Conservation (phyloP, 257 asterid genomes). For the Przewalskia tangutica region DNA sequence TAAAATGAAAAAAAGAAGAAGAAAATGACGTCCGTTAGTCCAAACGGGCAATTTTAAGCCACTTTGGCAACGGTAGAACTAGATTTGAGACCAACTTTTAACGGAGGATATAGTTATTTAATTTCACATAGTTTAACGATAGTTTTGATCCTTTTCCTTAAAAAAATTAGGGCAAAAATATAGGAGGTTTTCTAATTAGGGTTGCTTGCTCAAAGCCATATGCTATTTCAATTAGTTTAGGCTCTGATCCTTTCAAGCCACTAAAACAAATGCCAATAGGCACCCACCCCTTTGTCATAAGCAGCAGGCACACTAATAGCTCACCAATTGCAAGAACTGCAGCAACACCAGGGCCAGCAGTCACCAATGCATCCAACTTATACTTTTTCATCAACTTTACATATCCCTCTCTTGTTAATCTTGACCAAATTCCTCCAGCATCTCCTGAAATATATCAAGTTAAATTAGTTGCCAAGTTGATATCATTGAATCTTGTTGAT, state of each 20-base stretch:
- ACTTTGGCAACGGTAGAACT: too few relatives aligned
- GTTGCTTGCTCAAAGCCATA: conserved; percentile 53
- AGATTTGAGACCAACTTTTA: too few relatives aligned
- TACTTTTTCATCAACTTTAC: conserved; percentile 22
- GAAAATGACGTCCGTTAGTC: too few relatives aligned
- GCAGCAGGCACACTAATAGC: conserved; percentile 45
- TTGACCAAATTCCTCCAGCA: conserved; percentile 19
- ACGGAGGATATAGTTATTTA: background rate
- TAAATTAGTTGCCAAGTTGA: background rate
- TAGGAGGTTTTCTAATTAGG: conserved; percentile 42
- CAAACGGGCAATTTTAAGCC: too few relatives aligned
- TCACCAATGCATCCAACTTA: conserved; percentile 33
- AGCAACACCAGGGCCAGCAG: background rate
- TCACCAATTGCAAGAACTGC: conserved; percentile 28
- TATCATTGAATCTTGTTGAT: background rate
- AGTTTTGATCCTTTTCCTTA: too few relatives aligned
- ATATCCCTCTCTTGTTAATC: conserved; percentile 16
- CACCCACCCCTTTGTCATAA: conserved; percentile 16
- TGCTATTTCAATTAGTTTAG: conserved; percentile 42
- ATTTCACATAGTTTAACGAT: too few relatives aligned
- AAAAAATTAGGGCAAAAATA: conserved; percentile 10
- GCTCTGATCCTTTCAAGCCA: conserved; percentile 44
- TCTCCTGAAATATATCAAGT: conserved; percentile 21
- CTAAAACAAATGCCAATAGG: conserved; percentile 45
- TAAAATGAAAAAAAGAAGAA: too few relatives aligned